These are phyloP conservation scores for Aspergillus quadrilineatus DNA, from an alignment of 2,329 filamentous ascomycete genomes.

Conservation along the genomic window DNA sequence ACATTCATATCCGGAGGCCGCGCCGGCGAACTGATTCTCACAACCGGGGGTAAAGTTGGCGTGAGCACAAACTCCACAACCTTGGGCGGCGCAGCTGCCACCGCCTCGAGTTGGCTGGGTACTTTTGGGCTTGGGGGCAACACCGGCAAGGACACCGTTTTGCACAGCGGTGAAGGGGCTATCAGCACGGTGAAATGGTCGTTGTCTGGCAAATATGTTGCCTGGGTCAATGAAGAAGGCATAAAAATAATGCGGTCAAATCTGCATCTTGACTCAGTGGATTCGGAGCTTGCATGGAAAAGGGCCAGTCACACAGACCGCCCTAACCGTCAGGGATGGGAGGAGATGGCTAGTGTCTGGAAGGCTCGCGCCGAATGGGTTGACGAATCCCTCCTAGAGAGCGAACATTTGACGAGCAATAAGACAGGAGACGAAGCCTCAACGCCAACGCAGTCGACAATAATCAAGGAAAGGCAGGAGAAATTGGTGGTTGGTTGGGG, in stretches of 20 bases:
- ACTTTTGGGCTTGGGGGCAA: constrained; percentile 77
- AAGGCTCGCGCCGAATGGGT: constrained; percentile 92
- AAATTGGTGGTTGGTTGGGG: constrained; percentile 93
- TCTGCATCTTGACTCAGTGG: constrained; percentile 71
- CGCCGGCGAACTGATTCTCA: constrained; percentile 83
- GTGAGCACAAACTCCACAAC: constrained; percentile 82
- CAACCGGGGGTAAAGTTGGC: constrained; percentile 74
- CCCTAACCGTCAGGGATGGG: constrained; percentile 83
- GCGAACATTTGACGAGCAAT: constrained; percentile 57
- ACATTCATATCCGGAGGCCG: constrained; percentile 88
- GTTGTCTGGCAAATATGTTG: constrained; percentile 83
- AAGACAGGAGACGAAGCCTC: constrained; percentile 44
- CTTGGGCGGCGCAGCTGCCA: constrained; percentile 68
- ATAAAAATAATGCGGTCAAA: constrained; percentile 97
- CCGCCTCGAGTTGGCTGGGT: constrained; percentile 87
- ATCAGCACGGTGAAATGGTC: constrained; percentile 96
- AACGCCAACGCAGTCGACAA: constrained; percentile 40
- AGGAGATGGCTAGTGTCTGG: constrained; percentile 96
- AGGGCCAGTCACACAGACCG: constrained; percentile 88
- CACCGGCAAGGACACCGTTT: constrained; percentile 76
- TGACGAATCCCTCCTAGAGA: constrained; percentile 75
- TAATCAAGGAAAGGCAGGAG: constrained; percentile 54
- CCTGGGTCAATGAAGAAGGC: constrained; percentile 94
- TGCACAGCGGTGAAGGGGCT: constrained; percentile 88
- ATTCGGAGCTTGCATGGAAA: constrained; percentile 87